Base-by-base conservation (phyloP, 2,329 filamentous ascomycete genomes). In the Botrytis deweyae region DNA sequence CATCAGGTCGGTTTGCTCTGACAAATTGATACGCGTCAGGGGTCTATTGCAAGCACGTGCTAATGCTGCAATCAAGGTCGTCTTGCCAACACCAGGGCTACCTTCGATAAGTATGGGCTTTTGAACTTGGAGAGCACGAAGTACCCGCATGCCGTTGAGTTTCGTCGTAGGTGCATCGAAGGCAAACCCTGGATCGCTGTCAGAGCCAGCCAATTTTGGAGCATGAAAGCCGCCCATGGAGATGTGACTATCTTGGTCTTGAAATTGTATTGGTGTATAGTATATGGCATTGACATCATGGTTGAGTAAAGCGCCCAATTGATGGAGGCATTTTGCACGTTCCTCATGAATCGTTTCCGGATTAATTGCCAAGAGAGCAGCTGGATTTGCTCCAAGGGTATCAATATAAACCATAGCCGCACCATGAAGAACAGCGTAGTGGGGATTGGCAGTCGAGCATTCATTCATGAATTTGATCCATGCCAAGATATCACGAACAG, bases 31-130 rank as follows among this genome's bases (percentile, higher is more conserved):
- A 78, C 96, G 89, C 0, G 94, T 97, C 76, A 99, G 84, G 12
- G 93, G 92, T 75, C 91, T 91, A 8, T 95, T 94, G 76, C 93
- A 92, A 6, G 91, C 90, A 77, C 89, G 88, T 1, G 97, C 93
- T 64, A 99, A 86, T 0, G 96, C 95, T 64, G 92, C 91, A 36
- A 99, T 90, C 22, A 99, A 87, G 1, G 95, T 97, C 0, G 96
- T 99, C 85, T 99, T 99, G 73, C 96, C 96, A 36, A 99, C 96
- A 81, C 96, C 96, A n/a, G 96, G 96, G 78, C 93, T 98, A 52
- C 97, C 96, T 84, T 99, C 96, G 4, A 99, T 88, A 10, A 99
- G 87, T 72, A 99, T 95, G 4, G 96, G 95, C 81, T 98, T 98
- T 70, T 90, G 87, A 72, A 97, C 89, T 79, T 97, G 94, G 75